phyloP scores from a whole-genome alignment of 306 rosid species.

The Phaseolus lunatus region DNA sequence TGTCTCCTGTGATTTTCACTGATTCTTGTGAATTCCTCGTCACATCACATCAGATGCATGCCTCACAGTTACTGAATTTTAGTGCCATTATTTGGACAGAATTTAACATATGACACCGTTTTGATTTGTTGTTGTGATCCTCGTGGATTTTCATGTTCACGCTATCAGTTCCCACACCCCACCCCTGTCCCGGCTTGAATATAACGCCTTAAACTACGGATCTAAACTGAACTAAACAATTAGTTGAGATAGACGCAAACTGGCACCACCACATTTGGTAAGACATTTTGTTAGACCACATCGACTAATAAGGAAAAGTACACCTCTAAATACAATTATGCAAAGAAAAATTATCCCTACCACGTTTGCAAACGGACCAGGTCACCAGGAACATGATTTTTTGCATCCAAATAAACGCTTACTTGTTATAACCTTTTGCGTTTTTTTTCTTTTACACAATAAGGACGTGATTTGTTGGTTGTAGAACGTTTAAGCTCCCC shows the following conservation, averaged over 20 bases:
- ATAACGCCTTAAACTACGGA: slow-evolving; percentile 4
- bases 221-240: neutral
- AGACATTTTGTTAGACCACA: no score
- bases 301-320: no score
- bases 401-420: neutral
- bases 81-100: slow-evolving; percentile 17
- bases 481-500: neutral
- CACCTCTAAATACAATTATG: no score
- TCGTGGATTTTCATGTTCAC: slow-evolving; percentile 6
- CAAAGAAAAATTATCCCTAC: neutral
- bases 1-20: neutral
- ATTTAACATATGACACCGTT: neutral
- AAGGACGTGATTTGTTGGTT: neutral
- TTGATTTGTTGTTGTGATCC: neutral
- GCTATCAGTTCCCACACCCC: neutral
- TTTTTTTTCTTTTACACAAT: neutral
- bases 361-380: neutral
- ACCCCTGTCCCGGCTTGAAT: neutral
- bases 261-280: neutral
- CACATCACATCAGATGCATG: slow-evolving; percentile 12
- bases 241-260: neutral
- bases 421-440: neutral
- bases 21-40: slow-evolving; percentile 17
- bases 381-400: neutral
- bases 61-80: slow-evolving; percentile 4